phyloP scores from a whole-genome alignment of 1,284 basidiomycete genomes.

The Malassezia obtusa region DNA sequence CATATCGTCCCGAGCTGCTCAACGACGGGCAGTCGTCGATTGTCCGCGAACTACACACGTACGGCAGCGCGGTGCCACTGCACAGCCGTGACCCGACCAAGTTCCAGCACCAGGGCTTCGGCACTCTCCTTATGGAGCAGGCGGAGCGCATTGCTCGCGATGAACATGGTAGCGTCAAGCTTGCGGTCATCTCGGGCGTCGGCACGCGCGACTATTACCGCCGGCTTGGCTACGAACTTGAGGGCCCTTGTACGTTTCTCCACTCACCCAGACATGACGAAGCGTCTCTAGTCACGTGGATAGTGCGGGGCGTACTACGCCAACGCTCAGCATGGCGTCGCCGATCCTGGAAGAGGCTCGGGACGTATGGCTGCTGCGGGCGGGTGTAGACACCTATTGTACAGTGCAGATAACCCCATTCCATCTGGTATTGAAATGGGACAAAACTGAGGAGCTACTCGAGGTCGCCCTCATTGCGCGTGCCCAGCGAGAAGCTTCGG shows the following conservation, averaged over 20 bases:
- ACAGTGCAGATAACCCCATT: constrained; percentile 1
- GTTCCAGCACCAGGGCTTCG: constrained; percentile 65
- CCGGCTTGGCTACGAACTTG: constrained; percentile 80
- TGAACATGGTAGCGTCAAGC: constrained; percentile 85
- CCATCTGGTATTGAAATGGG: neutral
- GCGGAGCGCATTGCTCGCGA: constrained; percentile 96
- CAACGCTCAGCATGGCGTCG: neutral
- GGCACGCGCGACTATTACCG: constrained; percentile 91
- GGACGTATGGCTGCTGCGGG: constrained; percentile 3
- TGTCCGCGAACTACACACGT: constrained; percentile 94
- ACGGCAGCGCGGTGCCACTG: constrained; percentile 93
- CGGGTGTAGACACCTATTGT: neutral
- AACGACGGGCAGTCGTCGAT: constrained; percentile 73
- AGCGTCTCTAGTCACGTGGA: constrained; percentile 9
- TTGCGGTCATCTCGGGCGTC: constrained; percentile 93
- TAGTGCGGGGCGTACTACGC: neutral
- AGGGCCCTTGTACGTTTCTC: constrained; percentile 63
- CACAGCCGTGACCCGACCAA: constrained; percentile 95
- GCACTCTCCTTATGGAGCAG: constrained; percentile 96
- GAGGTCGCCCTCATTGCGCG: constrained; percentile 12
- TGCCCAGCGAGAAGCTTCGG: constrained; percentile 2
- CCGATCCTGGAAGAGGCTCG: neutral
- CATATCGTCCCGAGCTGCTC: constrained; percentile 85
- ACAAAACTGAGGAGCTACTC: neutral
- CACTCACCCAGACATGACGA: constrained; percentile 16